Conservation (phyloP, 768 basidiomycete genomes). For the Austroboletus eburneus region DNA sequence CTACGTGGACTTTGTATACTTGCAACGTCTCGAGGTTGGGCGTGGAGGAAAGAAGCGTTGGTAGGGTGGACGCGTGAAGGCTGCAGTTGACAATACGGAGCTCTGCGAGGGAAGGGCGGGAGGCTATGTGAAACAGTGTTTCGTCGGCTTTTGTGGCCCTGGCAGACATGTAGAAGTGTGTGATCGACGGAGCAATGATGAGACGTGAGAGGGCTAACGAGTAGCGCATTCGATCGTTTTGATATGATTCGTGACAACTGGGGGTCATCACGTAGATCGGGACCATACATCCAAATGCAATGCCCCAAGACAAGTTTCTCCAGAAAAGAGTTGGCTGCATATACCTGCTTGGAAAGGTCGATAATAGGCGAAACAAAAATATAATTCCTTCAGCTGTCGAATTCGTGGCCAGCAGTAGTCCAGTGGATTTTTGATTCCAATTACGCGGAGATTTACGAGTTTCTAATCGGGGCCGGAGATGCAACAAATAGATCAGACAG, state of each 20-base stretch:
- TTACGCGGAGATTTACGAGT: slow-evolving; percentile 24
- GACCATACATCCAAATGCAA: neutral
- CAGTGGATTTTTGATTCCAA: slow-evolving; percentile 3
- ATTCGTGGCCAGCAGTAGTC: slow-evolving; percentile 19
- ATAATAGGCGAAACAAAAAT: neutral
- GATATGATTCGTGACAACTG: slow-evolving; percentile 30
- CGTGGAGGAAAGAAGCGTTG: slow-evolving; percentile 31
- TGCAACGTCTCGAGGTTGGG: slow-evolving; percentile 41
- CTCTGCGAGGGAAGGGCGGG: slow-evolving; percentile 34
- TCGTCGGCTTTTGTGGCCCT: slow-evolving; percentile 11
- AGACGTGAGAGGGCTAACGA: slow-evolving; percentile 11
- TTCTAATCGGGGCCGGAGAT: slow-evolving; percentile 19
- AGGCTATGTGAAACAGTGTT: slow-evolving; percentile 22
- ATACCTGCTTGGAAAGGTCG: slow-evolving; percentile 7
- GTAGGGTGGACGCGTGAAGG: slow-evolving; percentile 29
- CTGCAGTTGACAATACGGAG: slow-evolving; percentile 35
- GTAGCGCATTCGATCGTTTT: slow-evolving; percentile 28
- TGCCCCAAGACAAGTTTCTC: slow-evolving; percentile 20
- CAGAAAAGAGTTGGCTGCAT: slow-evolving; percentile 23
- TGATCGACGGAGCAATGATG: slow-evolving; percentile 30
- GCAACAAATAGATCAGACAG: neutral
- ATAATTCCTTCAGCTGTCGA: slow-evolving; percentile 20
- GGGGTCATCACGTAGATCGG: neutral
- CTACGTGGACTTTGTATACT: slow-evolving; percentile 31
- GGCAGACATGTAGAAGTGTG: slow-evolving; percentile 16